Conservation (phyloP, 2,329 filamentous ascomycete species). For the Penicillium sclerotiorum region DNA sequence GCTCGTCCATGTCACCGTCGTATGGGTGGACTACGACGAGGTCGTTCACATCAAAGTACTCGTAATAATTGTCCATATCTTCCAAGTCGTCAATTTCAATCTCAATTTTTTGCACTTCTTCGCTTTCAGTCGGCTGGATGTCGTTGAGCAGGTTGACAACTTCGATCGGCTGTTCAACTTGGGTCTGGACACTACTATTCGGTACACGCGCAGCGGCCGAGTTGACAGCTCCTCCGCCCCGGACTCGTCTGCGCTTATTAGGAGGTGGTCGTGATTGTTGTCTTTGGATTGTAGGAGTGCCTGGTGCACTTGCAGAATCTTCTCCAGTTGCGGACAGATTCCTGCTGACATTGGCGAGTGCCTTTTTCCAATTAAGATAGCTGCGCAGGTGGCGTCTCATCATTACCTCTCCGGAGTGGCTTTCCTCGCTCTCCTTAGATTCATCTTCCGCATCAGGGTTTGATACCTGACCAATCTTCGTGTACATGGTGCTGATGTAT, state of each 20-base stretch:
- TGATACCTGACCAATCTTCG: constrained; percentile 54
- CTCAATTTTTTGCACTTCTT: constrained; percentile 69
- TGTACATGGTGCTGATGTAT: constrained; percentile 87
- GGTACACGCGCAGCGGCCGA: constrained; percentile 64
- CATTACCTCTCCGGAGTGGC: constrained; percentile 79
- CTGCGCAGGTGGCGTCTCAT: constrained; percentile 84
- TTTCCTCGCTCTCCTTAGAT: constrained; percentile 54
- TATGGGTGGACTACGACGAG: constrained; percentile 89
- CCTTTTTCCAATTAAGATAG: constrained; percentile 87
- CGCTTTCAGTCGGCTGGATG: constrained; percentile 76
- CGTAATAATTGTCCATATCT: constrained; percentile 88
- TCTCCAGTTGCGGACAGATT: constrained; percentile 38
- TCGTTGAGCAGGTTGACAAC: constrained; percentile 81
- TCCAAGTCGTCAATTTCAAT: constrained; percentile 78
- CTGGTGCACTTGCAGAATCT: constrained; percentile 24
- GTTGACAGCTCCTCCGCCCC: constrained; percentile 71
- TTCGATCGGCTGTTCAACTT: constrained; percentile 75
- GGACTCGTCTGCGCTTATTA: constrained; percentile 82
- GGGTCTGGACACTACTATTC: constrained; percentile 74
- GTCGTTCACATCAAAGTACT: constrained; percentile 88
- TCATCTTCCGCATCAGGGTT: constrained; percentile 51
- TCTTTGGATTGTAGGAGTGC: constrained; percentile 18
- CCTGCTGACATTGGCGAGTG: constrained; percentile 79
- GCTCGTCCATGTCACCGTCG: constrained; percentile 93
- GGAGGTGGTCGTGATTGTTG: constrained; percentile 68